A percentile compares a stretch with the other conserved stretches of the same genome.
Evolutionary conservation across 306 rosid species (phyloP).

Genomic region (Carpinus fangiana): DNA sequence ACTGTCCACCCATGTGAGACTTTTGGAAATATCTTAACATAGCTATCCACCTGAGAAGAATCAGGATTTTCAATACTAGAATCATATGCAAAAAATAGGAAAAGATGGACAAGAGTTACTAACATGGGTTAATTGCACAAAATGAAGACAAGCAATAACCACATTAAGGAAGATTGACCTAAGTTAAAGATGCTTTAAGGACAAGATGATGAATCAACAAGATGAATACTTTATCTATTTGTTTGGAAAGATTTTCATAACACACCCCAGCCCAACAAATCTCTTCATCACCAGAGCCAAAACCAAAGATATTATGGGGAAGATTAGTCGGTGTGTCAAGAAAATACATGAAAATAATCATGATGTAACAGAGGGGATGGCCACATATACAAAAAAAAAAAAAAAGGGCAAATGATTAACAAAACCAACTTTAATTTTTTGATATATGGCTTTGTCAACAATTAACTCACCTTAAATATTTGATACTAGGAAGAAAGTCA

Average conservation of each 20-base stretch:
- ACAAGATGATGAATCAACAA: background rate
- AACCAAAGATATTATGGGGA: background rate
- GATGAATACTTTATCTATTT: background rate
- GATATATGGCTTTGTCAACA: background rate
- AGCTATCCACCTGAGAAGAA: conserved; percentile 12
- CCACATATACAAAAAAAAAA: background rate
- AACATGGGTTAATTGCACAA: background rate
- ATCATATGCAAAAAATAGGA: background rate
- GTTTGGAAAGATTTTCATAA: background rate
- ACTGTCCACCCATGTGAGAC: conserved; percentile 38
- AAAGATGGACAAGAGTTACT: background rate
- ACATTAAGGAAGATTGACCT: background rate
- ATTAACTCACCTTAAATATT: background rate
- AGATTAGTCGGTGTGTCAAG: background rate
- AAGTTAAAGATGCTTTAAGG: background rate
- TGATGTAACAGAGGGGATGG: background rate
- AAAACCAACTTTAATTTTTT: background rate
- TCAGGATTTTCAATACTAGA: background rate
- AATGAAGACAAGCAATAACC: background rate
- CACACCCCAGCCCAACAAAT: background rate
- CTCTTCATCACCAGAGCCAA: background rate
- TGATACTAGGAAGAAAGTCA: background rate
- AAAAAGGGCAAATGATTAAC: background rate
- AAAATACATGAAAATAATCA: background rate
- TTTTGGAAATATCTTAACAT: conserved; percentile 38